Evolutionary conservation across 129 eudicot species (phyloP).

Genomic region (Flaveria linearis): DNA sequence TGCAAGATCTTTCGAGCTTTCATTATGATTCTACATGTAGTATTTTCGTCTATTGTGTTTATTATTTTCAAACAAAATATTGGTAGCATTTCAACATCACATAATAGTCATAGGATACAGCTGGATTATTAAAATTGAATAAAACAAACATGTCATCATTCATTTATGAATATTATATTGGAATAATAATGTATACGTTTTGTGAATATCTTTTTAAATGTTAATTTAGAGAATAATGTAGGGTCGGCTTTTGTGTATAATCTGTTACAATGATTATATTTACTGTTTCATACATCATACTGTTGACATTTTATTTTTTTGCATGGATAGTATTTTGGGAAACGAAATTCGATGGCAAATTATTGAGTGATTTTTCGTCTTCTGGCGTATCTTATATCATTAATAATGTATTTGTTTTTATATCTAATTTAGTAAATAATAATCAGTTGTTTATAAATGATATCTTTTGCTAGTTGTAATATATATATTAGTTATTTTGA

Average conservation of each 20-base stretch:
- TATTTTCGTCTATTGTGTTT: conserved; percentile 9
- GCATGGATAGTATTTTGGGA: conserved; percentile 5
- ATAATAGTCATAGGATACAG: background rate
- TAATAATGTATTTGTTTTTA: too few species aligned
- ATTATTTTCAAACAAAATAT: conserved; percentile 8
- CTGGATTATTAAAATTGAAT: background rate
- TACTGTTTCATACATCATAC: conserved; percentile 17
- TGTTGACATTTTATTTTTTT: background rate
- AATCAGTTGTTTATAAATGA: too few species aligned
- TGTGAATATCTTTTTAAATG: conserved; percentile 9
- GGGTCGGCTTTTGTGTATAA: background rate
- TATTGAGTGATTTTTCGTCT: background rate
- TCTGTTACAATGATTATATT: background rate
- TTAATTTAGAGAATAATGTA: background rate
- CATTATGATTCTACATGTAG: conserved; percentile 8
- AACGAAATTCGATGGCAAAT: background rate
- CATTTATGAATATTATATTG: background rate
- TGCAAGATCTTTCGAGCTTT: conserved; percentile 17
- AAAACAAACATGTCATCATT: conserved; percentile 10
- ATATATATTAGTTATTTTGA: too few species aligned
- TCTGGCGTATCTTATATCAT: background rate
- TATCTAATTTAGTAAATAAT: too few species aligned
- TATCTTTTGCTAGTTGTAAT: too few species aligned
- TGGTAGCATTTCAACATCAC: conserved; percentile 15
- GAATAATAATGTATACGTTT: background rate